Conservation (phyloP, 306 rosid genomes). For the Vicia villosa region DNA sequence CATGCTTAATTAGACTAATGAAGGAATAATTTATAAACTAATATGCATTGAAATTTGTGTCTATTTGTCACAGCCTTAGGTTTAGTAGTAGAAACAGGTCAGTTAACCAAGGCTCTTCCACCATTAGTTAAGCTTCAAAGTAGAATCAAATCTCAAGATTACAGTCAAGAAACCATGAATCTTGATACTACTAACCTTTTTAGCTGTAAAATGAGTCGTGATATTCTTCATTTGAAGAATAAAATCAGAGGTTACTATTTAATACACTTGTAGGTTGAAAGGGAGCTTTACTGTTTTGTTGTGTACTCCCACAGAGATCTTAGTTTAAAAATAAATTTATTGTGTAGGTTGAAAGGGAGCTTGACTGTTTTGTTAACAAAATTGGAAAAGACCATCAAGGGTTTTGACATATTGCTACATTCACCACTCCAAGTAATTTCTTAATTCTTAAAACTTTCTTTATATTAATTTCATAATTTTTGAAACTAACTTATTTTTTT, state of each 20-base stretch:
- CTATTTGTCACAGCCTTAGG: constrained; percentile 15
- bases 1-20: constrained; percentile 29
- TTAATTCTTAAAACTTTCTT: no score
- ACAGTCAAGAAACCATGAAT: constrained; percentile 30
- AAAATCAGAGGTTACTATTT: constrained; percentile 20
- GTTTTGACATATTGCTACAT: no score
- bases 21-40: constrained; percentile 23
- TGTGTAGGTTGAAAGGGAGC: no score
- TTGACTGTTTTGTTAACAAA: no score
- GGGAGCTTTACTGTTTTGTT: no score
- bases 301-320: no score
- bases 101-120: constrained; percentile 31
- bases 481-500: no score
- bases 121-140: constrained; percentile 3
- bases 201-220: constrained; percentile 27
- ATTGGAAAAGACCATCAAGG: no score
- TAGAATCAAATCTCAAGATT: constrained; percentile 28
- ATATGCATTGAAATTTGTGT: constrained; percentile 31
- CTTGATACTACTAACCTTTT: constrained; percentile 26
- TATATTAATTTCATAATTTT: no score
- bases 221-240: constrained; percentile 18
- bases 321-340: no score
- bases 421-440: no score
- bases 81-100: constrained; percentile 32
- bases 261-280: constrained; percentile 5